Conservation (phyloP, 306 rosid genomes). For the Sicyos baderoa region DNA sequence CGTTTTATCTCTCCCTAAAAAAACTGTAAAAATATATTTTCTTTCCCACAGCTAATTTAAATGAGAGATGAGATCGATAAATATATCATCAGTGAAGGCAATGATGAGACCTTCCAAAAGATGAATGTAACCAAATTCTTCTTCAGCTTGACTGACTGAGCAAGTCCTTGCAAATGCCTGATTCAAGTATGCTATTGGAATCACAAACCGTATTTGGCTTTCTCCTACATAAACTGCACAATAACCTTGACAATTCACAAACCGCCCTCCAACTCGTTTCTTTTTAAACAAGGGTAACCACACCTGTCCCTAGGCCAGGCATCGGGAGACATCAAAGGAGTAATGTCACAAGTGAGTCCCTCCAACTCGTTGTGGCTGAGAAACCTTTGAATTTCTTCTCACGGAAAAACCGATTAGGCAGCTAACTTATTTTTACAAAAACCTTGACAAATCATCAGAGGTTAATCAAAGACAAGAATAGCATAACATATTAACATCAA, state of each 20-base stretch:
- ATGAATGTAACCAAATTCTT: slow-evolving; percentile 10
- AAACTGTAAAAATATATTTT: not conserved
- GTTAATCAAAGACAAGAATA: too few relatives aligned
- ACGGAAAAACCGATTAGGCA: too few relatives aligned
- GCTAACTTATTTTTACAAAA: too few relatives aligned
- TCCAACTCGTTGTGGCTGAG: too few relatives aligned
- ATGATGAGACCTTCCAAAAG: slow-evolving; percentile 15
- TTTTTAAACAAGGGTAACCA: too few relatives aligned
- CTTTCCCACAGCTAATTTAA: not conserved
- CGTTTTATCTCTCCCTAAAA: slow-evolving; percentile 16
- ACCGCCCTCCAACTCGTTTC: too few relatives aligned
- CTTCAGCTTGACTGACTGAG: slow-evolving; percentile 7
- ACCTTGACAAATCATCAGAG: too few relatives aligned
- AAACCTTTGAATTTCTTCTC: too few relatives aligned
- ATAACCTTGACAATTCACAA: not conserved
- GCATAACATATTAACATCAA: too few relatives aligned
- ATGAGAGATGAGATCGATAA: not conserved
- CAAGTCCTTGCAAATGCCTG: not conserved
- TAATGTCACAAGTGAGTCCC: too few relatives aligned
- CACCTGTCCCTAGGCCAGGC: too few relatives aligned
- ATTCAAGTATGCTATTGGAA: slow-evolving; percentile 13
- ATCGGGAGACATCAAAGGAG: too few relatives aligned
- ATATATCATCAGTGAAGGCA: slow-evolving; percentile 10
- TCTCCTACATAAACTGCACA: slow-evolving; percentile 3
- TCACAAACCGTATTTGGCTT: slow-evolving; percentile 10